A percentile compares a stretch with the other conserved stretches of the same genome.
Conservation (phyloP, 2,329 filamentous ascomycete species). For the Beauveria pseudobassiana region DNA sequence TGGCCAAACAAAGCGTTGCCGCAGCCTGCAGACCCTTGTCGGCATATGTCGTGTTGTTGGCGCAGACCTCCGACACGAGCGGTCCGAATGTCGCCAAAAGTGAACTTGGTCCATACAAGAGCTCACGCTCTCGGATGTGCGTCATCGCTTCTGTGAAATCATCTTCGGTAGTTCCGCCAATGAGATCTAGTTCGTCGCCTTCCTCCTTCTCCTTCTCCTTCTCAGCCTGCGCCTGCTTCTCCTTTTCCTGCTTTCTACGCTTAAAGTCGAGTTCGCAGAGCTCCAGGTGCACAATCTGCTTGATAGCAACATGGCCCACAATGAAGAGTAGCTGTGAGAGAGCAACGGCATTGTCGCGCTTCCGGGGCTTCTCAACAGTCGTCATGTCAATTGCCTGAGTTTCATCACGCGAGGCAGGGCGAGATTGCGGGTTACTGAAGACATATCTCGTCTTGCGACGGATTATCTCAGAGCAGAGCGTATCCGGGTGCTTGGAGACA, state of each 20-base stretch:
- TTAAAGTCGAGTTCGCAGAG: constrained; percentile 98
- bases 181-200: constrained; percentile 87
- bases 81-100: constrained; percentile 87
- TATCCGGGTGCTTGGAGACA: constrained; percentile 88
- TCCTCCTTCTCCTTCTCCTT: constrained; percentile 56
- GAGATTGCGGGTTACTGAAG: constrained; percentile 48
- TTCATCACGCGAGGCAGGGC: constrained; percentile 40
- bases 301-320: constrained; percentile 93
- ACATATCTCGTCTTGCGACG: constrained; percentile 79
- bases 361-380: constrained; percentile 38
- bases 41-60: constrained; percentile 86
- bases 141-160: constrained; percentile 84
- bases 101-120: constrained; percentile 74
- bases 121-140: constrained; percentile 75
- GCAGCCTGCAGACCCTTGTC: constrained; percentile 88
- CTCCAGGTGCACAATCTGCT: constrained; percentile 97
- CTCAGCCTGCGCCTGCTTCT: constrained; percentile 51
- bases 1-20: constrained; percentile 88
- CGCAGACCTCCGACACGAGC: constrained; percentile 86
- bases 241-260: constrained; percentile 83
- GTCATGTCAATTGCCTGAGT: constrained; percentile 31
- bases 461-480: constrained; percentile 84
- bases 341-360: constrained; percentile 60
- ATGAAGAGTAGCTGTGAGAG: constrained; percentile 91
- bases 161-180: constrained; percentile 91